A percentile compares a stretch with the other conserved stretches of the same genome.
These are phyloP conservation scores for Coemansia erecta DNA, from an alignment of 192 early-diverging fungal species.

Conservation along the genomic window DNA sequence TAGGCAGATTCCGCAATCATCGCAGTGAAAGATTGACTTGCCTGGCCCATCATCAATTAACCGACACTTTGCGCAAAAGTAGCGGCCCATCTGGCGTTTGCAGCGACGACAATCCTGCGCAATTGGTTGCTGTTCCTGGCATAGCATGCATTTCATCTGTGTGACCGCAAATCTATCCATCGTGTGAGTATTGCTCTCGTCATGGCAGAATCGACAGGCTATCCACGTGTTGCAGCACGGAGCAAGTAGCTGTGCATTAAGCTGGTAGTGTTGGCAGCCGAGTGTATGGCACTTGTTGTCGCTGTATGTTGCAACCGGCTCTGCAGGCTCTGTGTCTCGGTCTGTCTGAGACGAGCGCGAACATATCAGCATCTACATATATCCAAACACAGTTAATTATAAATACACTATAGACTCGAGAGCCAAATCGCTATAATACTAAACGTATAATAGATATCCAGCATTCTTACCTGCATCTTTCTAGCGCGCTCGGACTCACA, in stretches of 20 bases:
- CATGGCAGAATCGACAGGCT: slow-evolving; percentile 77
- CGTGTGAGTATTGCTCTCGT: slow-evolving; percentile 62
- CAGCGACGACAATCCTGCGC: slow-evolving; percentile 71
- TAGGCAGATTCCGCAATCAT: slow-evolving; percentile 90
- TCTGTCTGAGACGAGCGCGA: not conserved
- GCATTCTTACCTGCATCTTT: slow-evolving; percentile 21
- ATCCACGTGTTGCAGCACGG: slow-evolving; percentile 74
- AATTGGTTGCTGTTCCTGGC: slow-evolving; percentile 74
- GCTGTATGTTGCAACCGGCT: slow-evolving; percentile 8
- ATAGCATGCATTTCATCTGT: slow-evolving; percentile 94
- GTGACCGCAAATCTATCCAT: slow-evolving; percentile 66
- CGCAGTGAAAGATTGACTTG: slow-evolving; percentile 91
- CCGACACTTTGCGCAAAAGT: slow-evolving; percentile 89
- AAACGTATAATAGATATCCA: not conserved
- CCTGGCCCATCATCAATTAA: slow-evolving; percentile 83
- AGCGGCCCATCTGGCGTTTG: slow-evolving; percentile 60
- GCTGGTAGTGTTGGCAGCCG: slow-evolving; percentile 46
- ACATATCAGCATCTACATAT: slow-evolving; percentile 8
- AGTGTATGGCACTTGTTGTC: slow-evolving; percentile 13
- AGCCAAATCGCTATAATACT: no score
- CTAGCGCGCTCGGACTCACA: slow-evolving; percentile 20
- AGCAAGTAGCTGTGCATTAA: slow-evolving; percentile 51
- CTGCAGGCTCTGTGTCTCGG: not conserved
- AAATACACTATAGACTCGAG: no score
- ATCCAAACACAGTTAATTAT: no score